These are phyloP conservation scores for Phytophthora nicotianae DNA, from an alignment of 352 stramenopile species.

Conservation along the genomic window DNA sequence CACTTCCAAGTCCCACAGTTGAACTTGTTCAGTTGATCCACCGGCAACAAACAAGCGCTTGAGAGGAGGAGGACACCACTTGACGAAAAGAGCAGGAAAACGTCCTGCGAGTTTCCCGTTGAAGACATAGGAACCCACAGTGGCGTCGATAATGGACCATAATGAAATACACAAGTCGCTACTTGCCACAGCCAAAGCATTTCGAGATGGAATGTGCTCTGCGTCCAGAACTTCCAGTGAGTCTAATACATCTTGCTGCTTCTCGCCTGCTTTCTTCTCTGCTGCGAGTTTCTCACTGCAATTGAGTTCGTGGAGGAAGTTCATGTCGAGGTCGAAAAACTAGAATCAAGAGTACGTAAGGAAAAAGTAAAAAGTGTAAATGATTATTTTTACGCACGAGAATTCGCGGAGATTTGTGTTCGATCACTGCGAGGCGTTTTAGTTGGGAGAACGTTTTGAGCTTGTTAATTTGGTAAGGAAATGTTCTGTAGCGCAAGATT, in stretches of 20 bases:
- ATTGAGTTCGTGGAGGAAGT: conserved; percentile 69
- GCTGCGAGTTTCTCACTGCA: conserved; percentile 50
- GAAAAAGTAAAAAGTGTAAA: neutral
- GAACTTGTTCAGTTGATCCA: conserved; percentile 41
- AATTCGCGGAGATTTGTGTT: conserved; percentile 61
- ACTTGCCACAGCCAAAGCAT: conserved; percentile 57
- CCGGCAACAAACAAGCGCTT: conserved; percentile 57
- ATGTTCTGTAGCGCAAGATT: conserved; percentile 35
- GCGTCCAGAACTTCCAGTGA: conserved; percentile 56
- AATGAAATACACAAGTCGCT: conserved; percentile 63
- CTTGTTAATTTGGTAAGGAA: conserved; percentile 69
- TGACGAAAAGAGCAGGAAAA: conserved; percentile 53
- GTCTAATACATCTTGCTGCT: conserved; percentile 32
- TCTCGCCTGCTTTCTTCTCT: conserved; percentile 40
- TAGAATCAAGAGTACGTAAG: conserved; percentile 22
- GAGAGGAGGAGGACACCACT: conserved; percentile 55
- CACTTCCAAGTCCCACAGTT: conserved; percentile 76
- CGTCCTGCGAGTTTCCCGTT: conserved; percentile 61
- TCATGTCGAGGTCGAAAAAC: conserved; percentile 73
- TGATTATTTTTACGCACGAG: conserved; percentile 45
- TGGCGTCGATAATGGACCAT: conserved; percentile 72
- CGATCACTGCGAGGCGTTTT: conserved; percentile 63
- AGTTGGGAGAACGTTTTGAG: conserved; percentile 52
- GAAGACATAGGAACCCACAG: conserved; percentile 65
- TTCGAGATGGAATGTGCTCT: conserved; percentile 59